Evolutionary conservation across 768 basidiomycete species (phyloP).

Genomic region (Mycena vitilis): DNA sequence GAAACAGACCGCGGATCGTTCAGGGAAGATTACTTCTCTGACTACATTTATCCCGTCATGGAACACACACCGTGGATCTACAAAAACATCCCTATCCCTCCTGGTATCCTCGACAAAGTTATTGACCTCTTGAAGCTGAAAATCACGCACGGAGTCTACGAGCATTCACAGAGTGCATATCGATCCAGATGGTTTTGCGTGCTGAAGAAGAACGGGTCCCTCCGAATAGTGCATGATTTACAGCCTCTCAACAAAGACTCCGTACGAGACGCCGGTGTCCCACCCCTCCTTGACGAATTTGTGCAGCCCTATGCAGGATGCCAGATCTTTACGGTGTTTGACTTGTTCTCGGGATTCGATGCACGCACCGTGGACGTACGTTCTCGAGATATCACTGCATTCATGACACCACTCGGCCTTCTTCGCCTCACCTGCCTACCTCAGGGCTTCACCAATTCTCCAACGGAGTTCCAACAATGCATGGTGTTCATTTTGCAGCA

Average conservation of each 20-base stretch:
- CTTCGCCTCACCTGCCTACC: slow-evolving; percentile 49
- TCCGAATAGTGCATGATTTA: slow-evolving; percentile 53
- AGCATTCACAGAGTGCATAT: slow-evolving; percentile 50
- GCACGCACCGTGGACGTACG: slow-evolving; percentile 39
- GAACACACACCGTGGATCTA: slow-evolving; percentile 51
- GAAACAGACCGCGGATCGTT: not conserved
- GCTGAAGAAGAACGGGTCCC: slow-evolving; percentile 46
- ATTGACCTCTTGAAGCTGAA: slow-evolving; percentile 45
- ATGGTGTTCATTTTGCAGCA: slow-evolving; percentile 47
- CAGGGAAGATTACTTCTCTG: not conserved
- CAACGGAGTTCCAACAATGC: slow-evolving; percentile 46
- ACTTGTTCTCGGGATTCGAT: slow-evolving; percentile 53
- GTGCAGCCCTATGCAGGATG: slow-evolving; percentile 46
- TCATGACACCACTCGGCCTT: slow-evolving; percentile 44
- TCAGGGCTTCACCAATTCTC: slow-evolving; percentile 54
- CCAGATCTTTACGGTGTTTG: slow-evolving; percentile 43
- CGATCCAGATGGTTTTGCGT: slow-evolving; percentile 53
- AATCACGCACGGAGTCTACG: slow-evolving; percentile 50
- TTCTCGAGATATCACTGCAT: slow-evolving; percentile 49
- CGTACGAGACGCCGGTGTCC: slow-evolving; percentile 49
- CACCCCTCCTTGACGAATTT: slow-evolving; percentile 48
- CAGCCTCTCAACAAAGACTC: slow-evolving; percentile 52
- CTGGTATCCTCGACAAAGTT: slow-evolving; percentile 46
- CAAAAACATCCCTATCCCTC: slow-evolving; percentile 50
- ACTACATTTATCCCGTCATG: slow-evolving; percentile 46